Evolutionary conservation across 1,284 basidiomycete genomes (phyloP), one percentile per base, ranked within the genome.

Genomic region (Melampsora occidentalis): DNA sequence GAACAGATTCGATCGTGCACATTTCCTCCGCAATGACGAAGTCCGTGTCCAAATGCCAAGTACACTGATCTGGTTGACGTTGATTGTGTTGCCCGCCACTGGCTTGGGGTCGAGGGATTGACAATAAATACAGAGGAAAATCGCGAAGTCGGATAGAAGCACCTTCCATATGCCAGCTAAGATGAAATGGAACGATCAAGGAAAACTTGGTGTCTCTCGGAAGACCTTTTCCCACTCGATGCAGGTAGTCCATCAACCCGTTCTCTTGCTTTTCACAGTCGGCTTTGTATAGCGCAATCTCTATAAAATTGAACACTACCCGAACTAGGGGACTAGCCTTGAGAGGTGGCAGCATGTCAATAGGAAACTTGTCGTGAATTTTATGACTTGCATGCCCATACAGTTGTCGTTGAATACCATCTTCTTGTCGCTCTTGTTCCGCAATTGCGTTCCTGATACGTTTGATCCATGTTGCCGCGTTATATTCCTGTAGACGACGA

Each of bases 1-100:
- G 87, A 31, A 91, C 87, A 0, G 91, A 92, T 49, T 77, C 68
- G 18, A 70, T 46, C 51, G 88, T 84, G 0, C 86, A 84, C 1
- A 87, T 87, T 84, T 98, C 94, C 84, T 99, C 96, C 0, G 90
- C 94, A 66, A 97, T 87, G 77, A 96, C 91, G 51, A 98, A 84
- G 79, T 94, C 90, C 14, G 90, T 89, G 78, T 90, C 88, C 81
- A 94, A 90, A 46, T 87, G 85, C 83, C 90, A 87, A 1, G 88
- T 86, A 16, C 72, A 64, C 33, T 76, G 66, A 61, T 49, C 25
- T 16, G 66, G 53, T 9, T 68, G 51, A 33, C 72, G 72, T 25
- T 75, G 63, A 25, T 68, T 63, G 48, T 67, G 65, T 12, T 67
- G 49, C 5, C 73, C 73, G 49, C 63, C 78, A 65, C 73, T 64